These are phyloP conservation scores for Colletotrichum australisinense DNA, from an alignment of 2,329 filamentous ascomycete genomes.

Conservation along the genomic window DNA sequence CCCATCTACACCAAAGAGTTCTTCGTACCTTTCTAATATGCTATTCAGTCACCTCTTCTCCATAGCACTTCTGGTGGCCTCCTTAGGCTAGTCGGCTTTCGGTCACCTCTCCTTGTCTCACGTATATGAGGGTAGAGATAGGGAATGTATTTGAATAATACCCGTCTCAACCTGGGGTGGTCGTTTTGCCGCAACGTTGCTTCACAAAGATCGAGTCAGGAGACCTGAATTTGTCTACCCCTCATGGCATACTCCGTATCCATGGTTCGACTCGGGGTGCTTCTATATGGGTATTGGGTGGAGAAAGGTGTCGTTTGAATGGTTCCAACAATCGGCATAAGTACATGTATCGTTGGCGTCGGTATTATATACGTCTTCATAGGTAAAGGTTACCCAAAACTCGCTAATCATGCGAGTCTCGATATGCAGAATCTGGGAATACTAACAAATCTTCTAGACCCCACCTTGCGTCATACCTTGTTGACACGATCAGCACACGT, in stretches of 20 bases:
- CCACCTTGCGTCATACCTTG: conserved; percentile 56
- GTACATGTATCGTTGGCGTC: conserved; percentile 60
- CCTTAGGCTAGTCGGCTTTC: conserved; percentile 48
- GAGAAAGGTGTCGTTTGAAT: conserved; percentile 68
- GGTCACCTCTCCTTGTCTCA: conserved; percentile 44
- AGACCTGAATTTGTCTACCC: conserved; percentile 39
- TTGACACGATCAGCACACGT: conserved; percentile 65
- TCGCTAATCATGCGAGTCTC: background rate
- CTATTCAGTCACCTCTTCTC: conserved; percentile 53
- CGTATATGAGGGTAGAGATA: conserved; percentile 63
- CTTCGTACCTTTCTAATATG: too few relatives aligned
- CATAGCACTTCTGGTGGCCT: conserved; percentile 53
- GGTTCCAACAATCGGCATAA: conserved; percentile 63
- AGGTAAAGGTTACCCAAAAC: background rate
- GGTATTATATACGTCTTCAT: conserved; percentile 39
- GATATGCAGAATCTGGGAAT: background rate
- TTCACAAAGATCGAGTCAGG: conserved; percentile 32
- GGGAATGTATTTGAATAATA: conserved; percentile 35
- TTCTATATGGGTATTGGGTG: conserved; percentile 46
- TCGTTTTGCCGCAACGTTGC: conserved; percentile 24
- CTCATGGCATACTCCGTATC: conserved; percentile 36
- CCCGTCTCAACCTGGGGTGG: conserved; percentile 42
- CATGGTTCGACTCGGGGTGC: conserved; percentile 42
- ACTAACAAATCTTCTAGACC: background rate
- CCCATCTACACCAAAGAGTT: conserved; percentile 36